Evolutionary conservation across 1,139 yeast genomes (phyloP).

Genomic region (Yamadazyma membranifaciens): DNA sequence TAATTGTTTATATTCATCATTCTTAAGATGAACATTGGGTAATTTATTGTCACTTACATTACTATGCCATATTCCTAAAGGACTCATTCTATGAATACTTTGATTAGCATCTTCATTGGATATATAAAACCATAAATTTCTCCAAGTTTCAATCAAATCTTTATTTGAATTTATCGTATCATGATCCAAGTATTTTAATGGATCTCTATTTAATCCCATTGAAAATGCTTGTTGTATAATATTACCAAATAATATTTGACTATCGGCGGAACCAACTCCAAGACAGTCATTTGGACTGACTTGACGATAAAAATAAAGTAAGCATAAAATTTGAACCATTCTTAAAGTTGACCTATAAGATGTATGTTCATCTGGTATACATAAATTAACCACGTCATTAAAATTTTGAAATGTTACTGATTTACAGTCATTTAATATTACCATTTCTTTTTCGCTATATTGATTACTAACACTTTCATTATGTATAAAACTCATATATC

Average conservation of each 20-base stretch:
- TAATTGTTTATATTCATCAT: slow-evolving; percentile 20
- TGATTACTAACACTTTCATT: slow-evolving; percentile 30
- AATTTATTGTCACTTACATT: slow-evolving; percentile 34
- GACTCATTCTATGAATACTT: slow-evolving; percentile 36
- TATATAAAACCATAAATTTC: slow-evolving; percentile 38
- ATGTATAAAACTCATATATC: slow-evolving; percentile 42
- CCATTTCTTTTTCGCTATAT: slow-evolving; percentile 28
- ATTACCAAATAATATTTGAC: slow-evolving; percentile 38
- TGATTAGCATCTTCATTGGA: slow-evolving; percentile 29
- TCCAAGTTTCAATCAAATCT: slow-evolving; percentile 32
- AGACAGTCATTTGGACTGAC: slow-evolving; percentile 45
- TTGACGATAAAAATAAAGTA: slow-evolving; percentile 35
- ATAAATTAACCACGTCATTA: slow-evolving; percentile 27
- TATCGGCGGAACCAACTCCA: slow-evolving; percentile 45
- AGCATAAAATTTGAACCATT: slow-evolving; percentile 31
- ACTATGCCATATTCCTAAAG: slow-evolving; percentile 25
- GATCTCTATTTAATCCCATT: slow-evolving; percentile 46
- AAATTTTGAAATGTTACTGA: slow-evolving; percentile 24
- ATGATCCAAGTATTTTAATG: slow-evolving; percentile 31
- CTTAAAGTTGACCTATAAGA: slow-evolving; percentile 32
- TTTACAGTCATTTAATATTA: slow-evolving; percentile 29
- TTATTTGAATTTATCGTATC: slow-evolving; percentile 30
- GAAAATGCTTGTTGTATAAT: slow-evolving; percentile 41
- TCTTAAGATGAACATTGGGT: slow-evolving; percentile 21
- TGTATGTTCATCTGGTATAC: slow-evolving; percentile 30